phyloP scores from a whole-genome alignment of 2,329 filamentous ascomycete species.

The Dactylellina leptospora region DNA sequence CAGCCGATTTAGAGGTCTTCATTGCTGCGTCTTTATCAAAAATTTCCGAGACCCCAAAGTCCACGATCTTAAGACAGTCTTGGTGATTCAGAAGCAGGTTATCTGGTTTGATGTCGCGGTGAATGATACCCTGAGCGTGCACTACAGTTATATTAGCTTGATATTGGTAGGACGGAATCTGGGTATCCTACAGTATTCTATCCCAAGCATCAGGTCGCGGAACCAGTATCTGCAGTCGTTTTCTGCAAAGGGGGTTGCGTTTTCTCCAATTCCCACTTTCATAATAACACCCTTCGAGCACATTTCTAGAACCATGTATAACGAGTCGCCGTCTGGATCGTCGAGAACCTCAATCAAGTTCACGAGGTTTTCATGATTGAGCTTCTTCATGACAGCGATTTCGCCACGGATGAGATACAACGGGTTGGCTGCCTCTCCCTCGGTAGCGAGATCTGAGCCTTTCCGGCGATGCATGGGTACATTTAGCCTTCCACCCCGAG shows the following conservation, averaged over 20 bases:
- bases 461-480: constrained; percentile 69
- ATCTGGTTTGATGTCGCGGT: constrained; percentile 97
- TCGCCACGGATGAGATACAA: constrained; percentile 92
- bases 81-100: constrained; percentile 90
- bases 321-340: constrained; percentile 90
- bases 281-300: constrained; percentile 98
- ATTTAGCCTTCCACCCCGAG: constrained; percentile 67
- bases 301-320: constrained; percentile 99
- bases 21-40: constrained; percentile 88
- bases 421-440: constrained; percentile 72
- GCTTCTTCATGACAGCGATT: constrained; percentile 99
- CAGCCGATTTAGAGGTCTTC: constrained; percentile 90
- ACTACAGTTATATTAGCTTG: constrained; percentile 65
- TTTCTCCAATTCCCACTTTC: constrained; percentile 88
- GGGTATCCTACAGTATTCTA: constrained; percentile 80
- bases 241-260: constrained; percentile 80
- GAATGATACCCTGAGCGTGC: constrained; percentile 91
- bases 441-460: constrained; percentile 64
- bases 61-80: constrained; percentile 93
- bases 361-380: constrained; percentile 94
- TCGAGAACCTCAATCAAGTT: constrained; percentile 92
- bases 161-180: constrained; percentile 18
- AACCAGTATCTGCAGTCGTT: constrained; percentile 91
- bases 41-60: constrained; percentile 99
- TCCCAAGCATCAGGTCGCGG: constrained; percentile 89